Conservation (phyloP, 805 yeast genomes). For the Yarrowia alimentaria region DNA sequence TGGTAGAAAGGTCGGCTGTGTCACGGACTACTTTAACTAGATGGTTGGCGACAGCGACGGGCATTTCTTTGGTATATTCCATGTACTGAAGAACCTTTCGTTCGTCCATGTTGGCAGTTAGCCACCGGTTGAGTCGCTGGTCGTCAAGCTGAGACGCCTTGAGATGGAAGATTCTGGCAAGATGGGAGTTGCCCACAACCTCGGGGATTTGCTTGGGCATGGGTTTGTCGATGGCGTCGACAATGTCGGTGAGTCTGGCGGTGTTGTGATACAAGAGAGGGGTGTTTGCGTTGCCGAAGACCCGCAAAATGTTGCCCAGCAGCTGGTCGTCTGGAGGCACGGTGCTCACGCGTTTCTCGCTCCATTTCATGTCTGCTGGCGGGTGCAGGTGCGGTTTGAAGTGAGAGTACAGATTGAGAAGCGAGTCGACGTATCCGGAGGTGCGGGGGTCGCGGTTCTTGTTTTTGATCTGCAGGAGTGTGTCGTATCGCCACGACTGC, state of each 20-base stretch:
- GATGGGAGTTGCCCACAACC: not conserved
- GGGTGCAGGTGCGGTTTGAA: slow-evolving; percentile 5
- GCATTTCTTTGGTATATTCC: slow-evolving; percentile 1
- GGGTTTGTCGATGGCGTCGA: slow-evolving; percentile 8
- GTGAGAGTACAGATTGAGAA: slow-evolving; percentile 6
- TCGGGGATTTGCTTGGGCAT: slow-evolving; percentile 11
- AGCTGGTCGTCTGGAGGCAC: slow-evolving; percentile 8
- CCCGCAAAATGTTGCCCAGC: slow-evolving; percentile 1
- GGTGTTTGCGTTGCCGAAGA: not conserved
- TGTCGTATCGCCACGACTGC: slow-evolving; percentile 16
- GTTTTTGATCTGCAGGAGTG: slow-evolving; percentile 15
- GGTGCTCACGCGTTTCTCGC: not conserved
- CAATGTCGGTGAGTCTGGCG: slow-evolving; percentile 1
- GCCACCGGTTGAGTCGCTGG: slow-evolving; percentile 12
- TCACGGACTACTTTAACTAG: not conserved
- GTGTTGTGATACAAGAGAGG: slow-evolving; percentile 11
- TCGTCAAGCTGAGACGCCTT: not conserved
- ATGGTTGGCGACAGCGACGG: not conserved
- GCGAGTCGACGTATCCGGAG: slow-evolving; percentile 2
- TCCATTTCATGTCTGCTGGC: slow-evolving; percentile 13
- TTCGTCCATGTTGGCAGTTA: slow-evolving; percentile 5
- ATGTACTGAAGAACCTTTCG: slow-evolving; percentile 1
- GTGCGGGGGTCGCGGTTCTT: slow-evolving; percentile 20
- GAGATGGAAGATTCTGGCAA: not conserved
- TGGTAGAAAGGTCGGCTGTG: not conserved